A percentile compares a stretch with the other conserved stretches of the same genome.
phyloP scores from a whole-genome alignment of 176 grass and related monocot species.

The Thalia dealbata region DNA sequence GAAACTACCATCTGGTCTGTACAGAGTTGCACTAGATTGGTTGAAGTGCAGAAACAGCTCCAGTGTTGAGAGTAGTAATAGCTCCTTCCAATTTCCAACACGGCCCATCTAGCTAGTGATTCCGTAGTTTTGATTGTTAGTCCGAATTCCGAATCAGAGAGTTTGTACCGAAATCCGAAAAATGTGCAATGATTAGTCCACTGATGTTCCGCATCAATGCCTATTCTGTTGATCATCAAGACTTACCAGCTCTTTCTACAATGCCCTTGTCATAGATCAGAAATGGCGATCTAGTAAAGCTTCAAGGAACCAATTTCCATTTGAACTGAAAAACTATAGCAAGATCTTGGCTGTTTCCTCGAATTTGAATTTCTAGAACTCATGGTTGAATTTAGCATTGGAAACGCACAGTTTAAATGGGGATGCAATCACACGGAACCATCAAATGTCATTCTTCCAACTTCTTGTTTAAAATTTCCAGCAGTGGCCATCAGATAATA shows the following conservation, averaged over 20 bases:
- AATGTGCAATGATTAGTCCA: not conserved
- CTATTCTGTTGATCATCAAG: too few relatives aligned
- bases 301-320: too few relatives aligned
- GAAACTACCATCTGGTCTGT: not conserved
- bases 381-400: not conserved
- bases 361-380: too few relatives aligned
- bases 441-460: constrained; percentile 29
- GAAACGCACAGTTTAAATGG: constrained; percentile 31
- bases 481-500: constrained; percentile 10
- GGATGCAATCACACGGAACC: constrained; percentile 38
- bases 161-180: not conserved
- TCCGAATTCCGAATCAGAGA: not conserved
- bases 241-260: too few relatives aligned
- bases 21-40: not conserved
- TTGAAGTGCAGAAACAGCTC: not conserved
- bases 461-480: constrained; percentile 9
- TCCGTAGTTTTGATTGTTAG: not conserved
- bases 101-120: not conserved
- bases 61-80: not conserved
- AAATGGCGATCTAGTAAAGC: too few relatives aligned
- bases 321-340: too few relatives aligned
- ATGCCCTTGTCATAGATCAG: too few relatives aligned
- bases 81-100: not conserved
- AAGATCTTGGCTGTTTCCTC: too few relatives aligned
- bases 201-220: too few relatives aligned